Evolutionary conservation across 225 moss, liverwort and hornwort genomes (phyloP).

Genomic region (Marchantia paleacea): DNA sequence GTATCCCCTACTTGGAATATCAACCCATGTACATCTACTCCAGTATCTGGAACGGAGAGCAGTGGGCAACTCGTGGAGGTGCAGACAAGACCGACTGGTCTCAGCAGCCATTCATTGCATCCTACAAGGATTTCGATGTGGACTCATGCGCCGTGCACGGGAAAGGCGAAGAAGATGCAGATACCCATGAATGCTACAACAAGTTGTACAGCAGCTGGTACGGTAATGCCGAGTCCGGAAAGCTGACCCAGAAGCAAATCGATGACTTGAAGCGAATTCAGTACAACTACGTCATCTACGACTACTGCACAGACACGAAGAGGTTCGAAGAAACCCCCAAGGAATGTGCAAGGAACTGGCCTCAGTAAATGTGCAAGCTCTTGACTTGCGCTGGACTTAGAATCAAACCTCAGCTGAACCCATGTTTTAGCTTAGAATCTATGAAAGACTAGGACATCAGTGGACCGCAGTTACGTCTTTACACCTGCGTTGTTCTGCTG

Average conservation of each 20-base stretch:
- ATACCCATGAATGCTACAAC: slow-evolving; percentile 18
- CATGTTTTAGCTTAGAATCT: too few species aligned
- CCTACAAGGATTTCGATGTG: slow-evolving; percentile 49
- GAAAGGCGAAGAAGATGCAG: background rate
- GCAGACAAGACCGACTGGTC: slow-evolving; percentile 51
- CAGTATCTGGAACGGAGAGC: slow-evolving; percentile 63
- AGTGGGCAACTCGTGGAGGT: slow-evolving; percentile 71
- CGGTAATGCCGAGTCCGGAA: background rate
- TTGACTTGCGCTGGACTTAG: too few species aligned
- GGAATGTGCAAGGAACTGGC: slow-evolving; percentile 41
- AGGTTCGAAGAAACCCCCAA: slow-evolving; percentile 30
- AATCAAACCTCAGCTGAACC: too few species aligned
- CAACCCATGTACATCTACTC: slow-evolving; percentile 73
- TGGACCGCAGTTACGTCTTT: too few species aligned
- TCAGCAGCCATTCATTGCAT: slow-evolving; percentile 53
- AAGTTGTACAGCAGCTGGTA: background rate
- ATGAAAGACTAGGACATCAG: too few species aligned
- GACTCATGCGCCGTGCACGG: slow-evolving; percentile 37
- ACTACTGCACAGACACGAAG: slow-evolving; percentile 54
- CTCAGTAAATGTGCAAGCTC: background rate
- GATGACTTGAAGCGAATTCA: slow-evolving; percentile 19
- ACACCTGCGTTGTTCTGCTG: too few species aligned
- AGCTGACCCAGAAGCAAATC: background rate
- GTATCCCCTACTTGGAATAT: slow-evolving; percentile 57
- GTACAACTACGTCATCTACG: slow-evolving; percentile 29